Conservation (phyloP, 352 stramenopile species). For the Globisporangium nunn region DNA sequence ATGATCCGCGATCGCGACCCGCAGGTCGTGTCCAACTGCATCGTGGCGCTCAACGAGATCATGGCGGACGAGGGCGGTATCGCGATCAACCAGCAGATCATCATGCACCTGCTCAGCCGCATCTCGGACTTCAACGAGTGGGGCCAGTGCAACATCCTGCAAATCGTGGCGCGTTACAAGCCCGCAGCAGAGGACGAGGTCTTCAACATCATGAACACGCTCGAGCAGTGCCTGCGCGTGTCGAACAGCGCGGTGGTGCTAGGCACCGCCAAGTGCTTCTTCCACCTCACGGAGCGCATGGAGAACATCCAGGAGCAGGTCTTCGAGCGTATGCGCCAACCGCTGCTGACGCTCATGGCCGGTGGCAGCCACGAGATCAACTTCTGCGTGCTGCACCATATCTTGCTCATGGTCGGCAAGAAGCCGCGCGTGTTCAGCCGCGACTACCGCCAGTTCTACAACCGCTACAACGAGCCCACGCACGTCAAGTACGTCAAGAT, state of each 20-base stretch:
- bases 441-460: constrained; percentile 98
- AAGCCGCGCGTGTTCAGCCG: constrained; percentile 94
- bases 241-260: constrained; percentile 96
- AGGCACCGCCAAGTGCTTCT: constrained; percentile 96
- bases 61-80: constrained; percentile 96
- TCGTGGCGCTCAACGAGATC: constrained; percentile 98
- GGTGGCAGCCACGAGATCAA: constrained; percentile 89
- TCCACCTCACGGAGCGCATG: constrained; percentile 94
- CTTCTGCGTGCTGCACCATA: constrained; percentile 96
- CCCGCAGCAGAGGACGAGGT: constrained; percentile 92
- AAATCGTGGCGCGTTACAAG: constrained; percentile 93
- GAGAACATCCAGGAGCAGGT: constrained; percentile 85
- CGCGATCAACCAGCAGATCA: constrained; percentile 95
- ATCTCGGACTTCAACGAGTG: constrained; percentile 99
- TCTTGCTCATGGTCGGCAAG: constrained; percentile 92
- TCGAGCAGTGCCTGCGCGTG: constrained; percentile 93
- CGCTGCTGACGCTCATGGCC: constrained; percentile 97
- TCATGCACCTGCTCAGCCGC: constrained; percentile 96
- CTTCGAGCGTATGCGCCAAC: constrained; percentile 90
- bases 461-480: constrained; percentile 97
- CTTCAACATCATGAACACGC: constrained; percentile 98
- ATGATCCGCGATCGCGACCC: constrained; percentile 98
- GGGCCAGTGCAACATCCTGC: constrained; percentile 95
- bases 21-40: constrained; percentile 95
- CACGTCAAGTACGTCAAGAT: constrained; percentile 99